Conservation (phyloP, 1,284 basidiomycete genomes). For the Cryptococcus jaspeensis region DNA sequence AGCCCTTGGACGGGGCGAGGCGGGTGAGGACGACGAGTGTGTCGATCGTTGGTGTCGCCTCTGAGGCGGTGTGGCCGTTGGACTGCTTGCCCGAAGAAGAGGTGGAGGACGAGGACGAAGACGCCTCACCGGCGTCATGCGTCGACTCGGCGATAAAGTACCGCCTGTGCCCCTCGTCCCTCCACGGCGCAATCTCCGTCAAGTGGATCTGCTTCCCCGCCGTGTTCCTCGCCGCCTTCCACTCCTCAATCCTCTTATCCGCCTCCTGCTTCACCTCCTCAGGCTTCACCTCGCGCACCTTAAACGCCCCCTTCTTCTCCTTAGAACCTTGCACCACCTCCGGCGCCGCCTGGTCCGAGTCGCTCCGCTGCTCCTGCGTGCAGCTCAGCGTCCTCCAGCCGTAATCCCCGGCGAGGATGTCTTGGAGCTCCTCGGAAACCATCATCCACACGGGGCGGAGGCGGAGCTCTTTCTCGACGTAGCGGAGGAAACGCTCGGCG, state of each 20-base stretch:
- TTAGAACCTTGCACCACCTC: constrained; percentile 51
- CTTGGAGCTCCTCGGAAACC: constrained; percentile 55
- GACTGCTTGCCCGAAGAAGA: constrained; percentile 52
- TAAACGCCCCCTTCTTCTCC: constrained; percentile 55
- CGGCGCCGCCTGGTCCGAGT: constrained; percentile 54
- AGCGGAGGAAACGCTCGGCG: constrained; percentile 53
- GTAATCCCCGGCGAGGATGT: constrained; percentile 54
- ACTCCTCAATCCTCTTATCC: constrained; percentile 56
- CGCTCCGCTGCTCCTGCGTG: constrained; percentile 59
- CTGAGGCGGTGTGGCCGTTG: constrained; percentile 19
- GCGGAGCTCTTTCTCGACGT: constrained; percentile 47
- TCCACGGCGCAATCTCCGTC: constrained; percentile 59
- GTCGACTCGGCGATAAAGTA: constrained; percentile 57
- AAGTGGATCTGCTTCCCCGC: constrained; percentile 61
- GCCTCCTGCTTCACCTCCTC: constrained; percentile 51
- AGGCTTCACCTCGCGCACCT: constrained; percentile 48
- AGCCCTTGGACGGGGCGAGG: constrained; percentile 57
- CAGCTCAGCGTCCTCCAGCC: constrained; percentile 59
- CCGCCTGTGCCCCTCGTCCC: constrained; percentile 57
- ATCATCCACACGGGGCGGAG: constrained; percentile 60
- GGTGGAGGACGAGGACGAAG: no score
- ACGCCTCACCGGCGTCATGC: constrained; percentile 17
- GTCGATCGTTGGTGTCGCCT: constrained; percentile 4
- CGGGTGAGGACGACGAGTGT: constrained; percentile 60
- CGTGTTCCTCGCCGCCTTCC: constrained; percentile 50